Base-by-base conservation (phyloP, 495 filamentous ascomycete species). In the Filosporella fistucella region DNA sequence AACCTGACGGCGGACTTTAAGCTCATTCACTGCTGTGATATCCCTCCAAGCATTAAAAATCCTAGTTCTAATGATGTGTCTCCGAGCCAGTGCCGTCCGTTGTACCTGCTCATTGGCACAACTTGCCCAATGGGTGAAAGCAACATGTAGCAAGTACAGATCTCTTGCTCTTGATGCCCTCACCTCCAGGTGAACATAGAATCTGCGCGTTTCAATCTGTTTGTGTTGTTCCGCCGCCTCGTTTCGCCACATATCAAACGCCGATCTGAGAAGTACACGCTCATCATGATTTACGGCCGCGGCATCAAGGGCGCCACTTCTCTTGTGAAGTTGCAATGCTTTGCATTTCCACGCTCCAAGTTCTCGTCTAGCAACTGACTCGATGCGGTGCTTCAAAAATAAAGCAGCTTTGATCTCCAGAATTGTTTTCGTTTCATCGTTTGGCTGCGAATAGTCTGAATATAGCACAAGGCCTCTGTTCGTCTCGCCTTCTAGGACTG, bases 1-100 rank as follows among this genome's bases (percentile, higher is more conserved):
- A 10, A 73, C 68, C 45, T 84, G 84, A 9, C 78, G 70, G 32
- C 80, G 77, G 2, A 82, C 77, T 60, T 87, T 89, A 24, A 80
- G 56, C 46, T 83, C 71, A 55, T 88, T 85, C 34, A 85, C 78
- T 6, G 71, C 73, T 10, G 87, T 89, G 37, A 89, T 81, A 34
- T 80, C 80, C 26, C 79, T 74, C 87, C 87, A 93, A 3, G 81
- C 81, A 54, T 82, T 80, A 60, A 91, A 93, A 55, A 83, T 89
- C 45, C 81, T 82, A 45, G 79, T 75, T 51, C 81, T 68, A 11
- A 91, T 65, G 20, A 91, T 75, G 61, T 86, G 85, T 50, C 75
- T 65, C 46, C 84, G 75, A 20, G 84, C 86, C 41, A 75, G 67
- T 16, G 57, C 52, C 37, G 66, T 66, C 8, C 59, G 61, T 24